Base-by-base conservation (phyloP, 1,284 basidiomycete species). In the Rhodotorula sp. region DNA sequence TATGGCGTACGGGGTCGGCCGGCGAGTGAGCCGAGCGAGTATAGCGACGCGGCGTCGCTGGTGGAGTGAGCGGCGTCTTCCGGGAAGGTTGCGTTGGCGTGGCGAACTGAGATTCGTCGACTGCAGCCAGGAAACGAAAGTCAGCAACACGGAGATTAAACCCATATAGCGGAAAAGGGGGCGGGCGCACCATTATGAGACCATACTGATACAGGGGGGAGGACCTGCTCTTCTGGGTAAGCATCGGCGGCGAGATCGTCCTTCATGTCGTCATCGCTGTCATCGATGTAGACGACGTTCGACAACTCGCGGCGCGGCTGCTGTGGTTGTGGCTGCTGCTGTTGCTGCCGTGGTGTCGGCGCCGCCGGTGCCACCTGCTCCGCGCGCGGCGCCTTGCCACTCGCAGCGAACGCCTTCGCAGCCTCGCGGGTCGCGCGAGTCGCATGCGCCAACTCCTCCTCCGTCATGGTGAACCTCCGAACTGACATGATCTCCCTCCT, bases 391-490 rank as follows among this genome's bases (percentile, higher is more conserved):
- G 30, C 48, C 45, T 60, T 60, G 20, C 51, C 62, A 30, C 68
- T 70, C 37, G 60, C 46, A n/a, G 68, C 71, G 37, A 77, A 77
- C 15, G 79, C 77, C 12, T 77, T 62, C 22, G 79, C 79, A 4
- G 79, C 79, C 67, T 80, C 79, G 44, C 74, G 65, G 20, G 79
- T 80, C 33, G 79, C 79, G 29, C 71, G 54, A 4, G 79, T 79
- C 18, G 86, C 84, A 57, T 76, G 66, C 18, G 78, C 77, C 49
- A 88, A 80, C 73, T 89, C 85, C 30, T 83, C 82, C 30, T 85
- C 82, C 6, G 82, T 82, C 83, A 88, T 86, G 74, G 87, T 90
- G 82, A 93, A 91, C 4, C 84, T 86, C 48, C 86, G 83, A 49
- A 91, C 83, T 3, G 80, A 80, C 45, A 86, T 73, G 71, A 93